A percentile compares a stretch with the other conserved stretches of the same genome.
phyloP scores from a whole-genome alignment of 352 stramenopile genomes.

The Pythium apleroticum region DNA sequence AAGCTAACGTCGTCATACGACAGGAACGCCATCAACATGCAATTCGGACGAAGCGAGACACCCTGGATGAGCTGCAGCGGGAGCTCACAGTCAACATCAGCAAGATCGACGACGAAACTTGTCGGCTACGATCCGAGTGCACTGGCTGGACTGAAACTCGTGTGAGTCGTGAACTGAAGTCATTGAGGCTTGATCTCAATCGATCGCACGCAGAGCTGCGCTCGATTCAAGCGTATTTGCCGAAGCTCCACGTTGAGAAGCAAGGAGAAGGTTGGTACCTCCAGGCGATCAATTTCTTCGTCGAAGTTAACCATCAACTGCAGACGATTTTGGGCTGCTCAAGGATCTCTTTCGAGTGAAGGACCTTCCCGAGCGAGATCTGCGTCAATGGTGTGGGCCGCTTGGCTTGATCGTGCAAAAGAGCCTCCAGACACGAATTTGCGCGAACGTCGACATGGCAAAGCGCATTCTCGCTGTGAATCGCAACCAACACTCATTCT shows the following conservation, averaged over 20 bases:
- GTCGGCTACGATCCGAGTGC: constrained; percentile 1
- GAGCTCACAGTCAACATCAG: not conserved
- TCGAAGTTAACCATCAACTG: too few relatives aligned
- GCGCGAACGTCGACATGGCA: constrained; percentile 7
- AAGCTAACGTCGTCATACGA: not conserved
- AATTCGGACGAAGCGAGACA: not conserved
- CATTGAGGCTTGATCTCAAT: not conserved
- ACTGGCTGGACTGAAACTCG: constrained; percentile 5
- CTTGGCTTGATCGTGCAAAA: constrained; percentile 22
- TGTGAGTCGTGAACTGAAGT: not conserved
- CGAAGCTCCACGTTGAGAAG: constrained; percentile 1
- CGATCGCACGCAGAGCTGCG: constrained; percentile 2
- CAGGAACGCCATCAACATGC: not conserved
- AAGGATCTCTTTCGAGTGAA: constrained; percentile 15
- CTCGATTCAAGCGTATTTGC: constrained; percentile 1
- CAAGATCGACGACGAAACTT: not conserved
- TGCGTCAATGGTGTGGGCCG: constrained; percentile 6
- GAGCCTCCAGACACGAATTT: constrained; percentile 23
- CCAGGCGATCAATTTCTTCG: too few relatives aligned
- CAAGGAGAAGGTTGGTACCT: constrained; percentile 23
- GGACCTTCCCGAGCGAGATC: not conserved
- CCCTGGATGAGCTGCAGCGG: not conserved
- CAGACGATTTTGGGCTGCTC: constrained; percentile 28
- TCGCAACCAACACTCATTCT: constrained; percentile 13
- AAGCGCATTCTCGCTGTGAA: constrained; percentile 28